phyloP scores from a whole-genome alignment of 192 early-diverging fungal genomes.

The Thamnidium elegans region DNA sequence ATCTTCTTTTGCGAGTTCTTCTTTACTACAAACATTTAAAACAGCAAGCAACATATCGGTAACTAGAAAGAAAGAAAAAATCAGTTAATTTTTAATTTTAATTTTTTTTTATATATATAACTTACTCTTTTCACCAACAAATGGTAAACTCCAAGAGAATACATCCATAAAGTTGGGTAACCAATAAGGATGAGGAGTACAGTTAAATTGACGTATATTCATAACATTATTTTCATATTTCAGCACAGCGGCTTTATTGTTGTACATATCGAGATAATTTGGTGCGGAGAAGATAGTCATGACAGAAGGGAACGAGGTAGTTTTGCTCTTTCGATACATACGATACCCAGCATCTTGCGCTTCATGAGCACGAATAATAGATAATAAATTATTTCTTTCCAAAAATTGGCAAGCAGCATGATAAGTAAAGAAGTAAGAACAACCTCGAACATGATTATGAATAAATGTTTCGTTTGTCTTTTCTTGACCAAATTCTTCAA shows the following conservation, averaged over 20 bases:
- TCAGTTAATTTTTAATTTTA: neutral
- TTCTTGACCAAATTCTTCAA: slow-evolving; percentile 97
- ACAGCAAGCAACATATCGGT: slow-evolving; percentile 96
- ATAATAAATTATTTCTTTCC: slow-evolving; percentile 91
- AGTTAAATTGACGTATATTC: slow-evolving; percentile 95
- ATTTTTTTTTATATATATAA: neutral
- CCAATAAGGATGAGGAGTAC: slow-evolving; percentile 97
- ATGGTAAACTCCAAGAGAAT: slow-evolving; percentile 96
- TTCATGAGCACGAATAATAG: slow-evolving; percentile 96
- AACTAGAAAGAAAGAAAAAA: slow-evolving; percentile 48
- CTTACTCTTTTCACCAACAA: slow-evolving; percentile 96
- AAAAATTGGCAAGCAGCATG: slow-evolving; percentile 90
- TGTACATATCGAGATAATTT: slow-evolving; percentile 97
- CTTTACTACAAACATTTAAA: slow-evolving; percentile 93
- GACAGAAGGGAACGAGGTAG: slow-evolving; percentile 95
- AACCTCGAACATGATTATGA: slow-evolving; percentile 92
- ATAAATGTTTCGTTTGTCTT: slow-evolving; percentile 84
- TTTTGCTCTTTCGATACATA: slow-evolving; percentile 96
- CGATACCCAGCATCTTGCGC: slow-evolving; percentile 95
- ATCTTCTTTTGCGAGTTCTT: slow-evolving; percentile 79
- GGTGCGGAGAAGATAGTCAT: slow-evolving; percentile 99
- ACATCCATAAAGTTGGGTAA: slow-evolving; percentile 99
- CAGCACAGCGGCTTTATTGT: slow-evolving; percentile 99
- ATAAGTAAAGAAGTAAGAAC: slow-evolving; percentile 93
- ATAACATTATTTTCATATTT: slow-evolving; percentile 99